Conservation (phyloP, 2,329 filamentous ascomycete genomes). For the Neonectria neomacrospora region DNA sequence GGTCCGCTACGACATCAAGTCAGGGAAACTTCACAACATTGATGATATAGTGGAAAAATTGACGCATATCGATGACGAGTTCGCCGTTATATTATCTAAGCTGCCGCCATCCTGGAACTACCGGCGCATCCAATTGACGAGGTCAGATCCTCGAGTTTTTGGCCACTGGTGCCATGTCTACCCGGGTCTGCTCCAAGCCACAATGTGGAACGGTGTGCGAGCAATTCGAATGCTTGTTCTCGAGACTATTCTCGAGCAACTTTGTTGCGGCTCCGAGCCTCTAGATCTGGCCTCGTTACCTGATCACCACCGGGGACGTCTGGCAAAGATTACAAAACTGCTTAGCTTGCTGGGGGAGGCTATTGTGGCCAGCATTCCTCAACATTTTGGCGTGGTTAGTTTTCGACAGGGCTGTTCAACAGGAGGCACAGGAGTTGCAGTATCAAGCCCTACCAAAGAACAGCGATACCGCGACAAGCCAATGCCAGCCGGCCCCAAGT, state of each 20-base stretch:
- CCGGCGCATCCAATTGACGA: constrained; percentile 52
- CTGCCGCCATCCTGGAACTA: constrained; percentile 57
- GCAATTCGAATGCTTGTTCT: constrained; percentile 59
- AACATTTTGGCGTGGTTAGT: constrained; percentile 61
- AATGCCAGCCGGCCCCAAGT: constrained; percentile 30
- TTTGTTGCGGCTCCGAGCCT: constrained; percentile 44
- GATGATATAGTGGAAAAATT: constrained; percentile 52
- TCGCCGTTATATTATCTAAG: constrained; percentile 51
- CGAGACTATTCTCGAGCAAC: constrained; percentile 58
- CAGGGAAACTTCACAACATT: constrained; percentile 49
- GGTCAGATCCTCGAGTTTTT: constrained; percentile 55
- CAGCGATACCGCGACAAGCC: constrained; percentile 47
- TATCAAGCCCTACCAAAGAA: constrained; percentile 46
- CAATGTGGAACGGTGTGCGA: constrained; percentile 61
- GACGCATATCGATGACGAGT: constrained; percentile 56
- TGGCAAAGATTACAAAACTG: constrained; percentile 52
- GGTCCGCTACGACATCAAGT: constrained; percentile 59
- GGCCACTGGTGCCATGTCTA: constrained; percentile 59
- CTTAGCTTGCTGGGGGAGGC: constrained; percentile 55
- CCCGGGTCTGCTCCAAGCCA: constrained; percentile 56
- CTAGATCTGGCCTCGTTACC: constrained; percentile 41
- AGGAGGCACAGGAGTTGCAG: constrained; percentile 28
- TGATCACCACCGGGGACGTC: constrained; percentile 48
- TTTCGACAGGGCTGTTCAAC: constrained; percentile 49
- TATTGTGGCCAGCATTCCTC: constrained; percentile 60